phyloP scores from a whole-genome alignment of 345 rosid species.

The Salix dunnii region DNA sequence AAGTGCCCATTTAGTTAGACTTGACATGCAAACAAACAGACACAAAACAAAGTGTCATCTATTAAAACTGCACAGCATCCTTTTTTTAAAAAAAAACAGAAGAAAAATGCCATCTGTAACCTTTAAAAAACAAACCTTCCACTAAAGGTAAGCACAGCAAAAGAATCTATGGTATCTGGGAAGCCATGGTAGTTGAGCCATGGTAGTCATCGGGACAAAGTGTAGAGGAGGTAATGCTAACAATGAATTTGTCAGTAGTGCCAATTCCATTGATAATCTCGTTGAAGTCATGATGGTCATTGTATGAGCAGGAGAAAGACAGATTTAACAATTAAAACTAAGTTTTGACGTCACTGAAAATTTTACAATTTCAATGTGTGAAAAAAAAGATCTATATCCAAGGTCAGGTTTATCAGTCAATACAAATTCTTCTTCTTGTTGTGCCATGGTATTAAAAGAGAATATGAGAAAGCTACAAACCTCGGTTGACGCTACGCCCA shows the following conservation, averaged over 20 bases:
- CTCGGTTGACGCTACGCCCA: constrained; percentile 84
- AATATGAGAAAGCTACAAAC: constrained; percentile 32
- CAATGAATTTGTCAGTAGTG: not conserved
- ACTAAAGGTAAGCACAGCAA: not conserved
- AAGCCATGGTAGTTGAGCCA: not conserved
- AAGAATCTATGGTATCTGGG: not conserved
- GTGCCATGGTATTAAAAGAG: not conserved
- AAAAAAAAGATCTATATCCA: not conserved
- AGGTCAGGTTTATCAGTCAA: not conserved
- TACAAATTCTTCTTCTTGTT: not conserved
- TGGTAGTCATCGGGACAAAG: not conserved
- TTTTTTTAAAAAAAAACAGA: too few relatives aligned
- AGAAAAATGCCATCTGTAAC: not conserved
- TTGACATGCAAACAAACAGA: not conserved
- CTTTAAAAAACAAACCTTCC: not conserved
- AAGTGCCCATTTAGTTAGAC: not conserved
- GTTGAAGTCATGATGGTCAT: too few relatives aligned
- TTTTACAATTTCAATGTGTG: not conserved
- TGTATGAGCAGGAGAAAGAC: not conserved
- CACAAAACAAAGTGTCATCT: not conserved
- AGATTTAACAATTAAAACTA: not conserved
- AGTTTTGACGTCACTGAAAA: not conserved
- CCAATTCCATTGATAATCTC: not conserved
- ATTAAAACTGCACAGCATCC: not conserved
- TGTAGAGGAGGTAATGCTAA: not conserved